These are phyloP conservation scores for Datura wrightii DNA, from an alignment of 257 asterid species.

Conservation along the genomic window DNA sequence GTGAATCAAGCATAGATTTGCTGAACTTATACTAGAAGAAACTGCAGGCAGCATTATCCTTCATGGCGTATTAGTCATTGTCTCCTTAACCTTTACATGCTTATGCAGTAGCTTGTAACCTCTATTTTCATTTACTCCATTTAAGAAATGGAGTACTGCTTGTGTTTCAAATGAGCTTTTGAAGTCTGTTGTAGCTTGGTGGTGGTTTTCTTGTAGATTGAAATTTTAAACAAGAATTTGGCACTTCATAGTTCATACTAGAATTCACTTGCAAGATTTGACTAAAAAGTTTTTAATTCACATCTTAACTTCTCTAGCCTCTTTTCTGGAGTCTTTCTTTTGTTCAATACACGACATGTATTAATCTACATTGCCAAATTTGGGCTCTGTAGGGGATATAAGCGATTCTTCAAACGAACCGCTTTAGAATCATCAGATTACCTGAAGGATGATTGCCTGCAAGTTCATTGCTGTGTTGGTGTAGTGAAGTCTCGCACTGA, in stretches of 20 bases:
- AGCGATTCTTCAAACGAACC: slow-evolving; percentile 75
- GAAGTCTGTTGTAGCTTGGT: slow-evolving; percentile 17
- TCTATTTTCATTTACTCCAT: background rate
- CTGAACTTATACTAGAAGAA: slow-evolving; percentile 21
- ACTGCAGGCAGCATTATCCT: background rate
- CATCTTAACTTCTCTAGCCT: background rate
- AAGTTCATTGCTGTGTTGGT: slow-evolving; percentile 90
- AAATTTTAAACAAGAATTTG: slow-evolving; percentile 3
- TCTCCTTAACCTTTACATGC: background rate
- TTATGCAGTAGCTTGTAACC: background rate
- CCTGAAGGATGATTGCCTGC: slow-evolving; percentile 87
- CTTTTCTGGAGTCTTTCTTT: background rate
- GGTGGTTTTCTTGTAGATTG: slow-evolving; percentile 18
- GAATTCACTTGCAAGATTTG: background rate
- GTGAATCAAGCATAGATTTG: background rate
- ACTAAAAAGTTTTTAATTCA: background rate
- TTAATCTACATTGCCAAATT: slow-evolving; percentile 6
- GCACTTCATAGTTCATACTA: background rate
- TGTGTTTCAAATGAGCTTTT: background rate
- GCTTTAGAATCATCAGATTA: slow-evolving; percentile 82
- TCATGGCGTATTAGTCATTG: background rate
- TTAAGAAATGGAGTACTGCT: background rate
- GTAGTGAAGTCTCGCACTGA: slow-evolving; percentile 86
- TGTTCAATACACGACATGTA: background rate
- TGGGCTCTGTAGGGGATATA: slow-evolving; percentile 83